phyloP scores from a whole-genome alignment of 1,284 basidiomycete species.

The Exobasidium rhododendri region DNA sequence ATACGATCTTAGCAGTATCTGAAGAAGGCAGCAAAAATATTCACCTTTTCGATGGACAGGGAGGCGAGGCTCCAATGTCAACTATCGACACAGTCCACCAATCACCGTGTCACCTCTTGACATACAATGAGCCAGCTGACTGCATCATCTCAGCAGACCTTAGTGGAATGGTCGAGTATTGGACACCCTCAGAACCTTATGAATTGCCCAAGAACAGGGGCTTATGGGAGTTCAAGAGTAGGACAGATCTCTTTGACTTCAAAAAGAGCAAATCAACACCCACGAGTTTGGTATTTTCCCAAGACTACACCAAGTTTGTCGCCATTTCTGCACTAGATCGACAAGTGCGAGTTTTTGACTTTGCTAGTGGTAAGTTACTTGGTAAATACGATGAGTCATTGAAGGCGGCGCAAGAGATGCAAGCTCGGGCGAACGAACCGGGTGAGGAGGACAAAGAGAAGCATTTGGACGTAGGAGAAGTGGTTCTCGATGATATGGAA shows the following conservation, averaged over 20 bases:
- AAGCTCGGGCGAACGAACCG: conserved; percentile 62
- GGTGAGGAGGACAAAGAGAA: conserved; percentile 54
- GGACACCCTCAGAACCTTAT: conserved; percentile 83
- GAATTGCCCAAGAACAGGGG: conserved; percentile 62
- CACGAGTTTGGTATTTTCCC: conserved; percentile 84
- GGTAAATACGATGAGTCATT: conserved; percentile 94
- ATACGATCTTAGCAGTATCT: conserved; percentile 84
- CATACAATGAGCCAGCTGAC: conserved; percentile 86
- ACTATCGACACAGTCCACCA: conserved; percentile 75
- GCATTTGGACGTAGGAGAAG: conserved; percentile 44
- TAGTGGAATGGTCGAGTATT: conserved; percentile 93
- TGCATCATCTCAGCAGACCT: conserved; percentile 92
- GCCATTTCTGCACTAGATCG: conserved; percentile 89
- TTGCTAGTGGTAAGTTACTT: conserved; percentile 81
- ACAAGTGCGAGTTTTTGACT: conserved; percentile 87
- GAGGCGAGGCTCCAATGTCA: conserved; percentile 72
- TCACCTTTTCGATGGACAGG: conserved; percentile 86
- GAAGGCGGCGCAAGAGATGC: conserved; percentile 86
- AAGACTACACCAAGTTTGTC: conserved; percentile 79
- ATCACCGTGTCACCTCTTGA: conserved; percentile 83
- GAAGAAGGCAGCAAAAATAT: conserved; percentile 74
- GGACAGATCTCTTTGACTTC: conserved; percentile 94
- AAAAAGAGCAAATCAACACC: conserved; percentile 95
- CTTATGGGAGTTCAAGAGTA: conserved; percentile 84
- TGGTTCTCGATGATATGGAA: conserved; percentile 92